Base-by-base conservation (phyloP, 108 stramenopile genomes). In the Pseudonitzschia multiseries region DNA sequence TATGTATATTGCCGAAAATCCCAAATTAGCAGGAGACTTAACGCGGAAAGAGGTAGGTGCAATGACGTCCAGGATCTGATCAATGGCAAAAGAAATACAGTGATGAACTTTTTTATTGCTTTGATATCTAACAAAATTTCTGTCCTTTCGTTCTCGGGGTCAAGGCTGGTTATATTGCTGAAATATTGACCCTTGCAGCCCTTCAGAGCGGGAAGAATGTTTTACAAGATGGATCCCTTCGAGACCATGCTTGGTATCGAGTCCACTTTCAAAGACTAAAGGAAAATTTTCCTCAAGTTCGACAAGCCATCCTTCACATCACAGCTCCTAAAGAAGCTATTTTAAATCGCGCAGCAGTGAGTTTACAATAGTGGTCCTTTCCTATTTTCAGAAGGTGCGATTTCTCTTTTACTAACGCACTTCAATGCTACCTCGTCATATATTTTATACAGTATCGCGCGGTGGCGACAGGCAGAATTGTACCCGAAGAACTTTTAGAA, bases 221-320 rank as follows among this genome's bases (percentile, higher is more conserved):
- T 12, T 81, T 94, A 80, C 84, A 89, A 48, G 96, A 96, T 83
- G 96, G 93, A 8, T 84, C 82, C 32, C 75, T 96, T 50, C 80
- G 91, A 12, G 87, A 96, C 72, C 72, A 75, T 13, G 62, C 85
- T 41, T 96, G 96, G 93, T 94, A 95, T 75, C 67, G 83, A 69
- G 31, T 57, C 0, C 89, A 93, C 24, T 84, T 96, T 74, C 61
- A 82, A 66, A 46, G 79, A 46, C 72, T 96, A 12, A 83, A 92
- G 31, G 54, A 72, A 48, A 80, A 79, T n/a, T 92, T 86, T 71
- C 93, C 93, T 15, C 56, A 73, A 64, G 86, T 93, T 52, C 78
- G 90, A 24, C 90, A 91, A 40, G 92, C 92, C 4, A 93, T 94
- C 26, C 65, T 96, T 22, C 89, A 89, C 69, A 81, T 96, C 13